A percentile compares a stretch with the other conserved stretches of the same genome.
These are phyloP conservation scores for Monilinia aucupariae DNA, from an alignment of 2,329 filamentous ascomycete genomes.

Conservation along the genomic window DNA sequence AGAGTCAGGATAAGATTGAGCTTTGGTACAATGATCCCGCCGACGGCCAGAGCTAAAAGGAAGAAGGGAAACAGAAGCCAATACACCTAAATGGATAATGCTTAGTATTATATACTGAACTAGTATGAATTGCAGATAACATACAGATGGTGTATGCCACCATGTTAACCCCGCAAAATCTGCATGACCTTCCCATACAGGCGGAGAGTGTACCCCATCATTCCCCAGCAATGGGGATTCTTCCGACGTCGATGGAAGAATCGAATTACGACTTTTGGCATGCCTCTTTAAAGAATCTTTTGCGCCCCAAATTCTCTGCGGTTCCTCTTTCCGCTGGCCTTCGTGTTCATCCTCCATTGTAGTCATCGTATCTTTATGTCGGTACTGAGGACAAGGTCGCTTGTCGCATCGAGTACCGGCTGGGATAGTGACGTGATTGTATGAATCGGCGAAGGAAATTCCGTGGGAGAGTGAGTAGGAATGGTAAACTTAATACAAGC, in stretches of 20 bases:
- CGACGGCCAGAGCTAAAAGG: conserved; percentile 79
- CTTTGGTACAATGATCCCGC: conserved; percentile 78
- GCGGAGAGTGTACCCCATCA: conserved; percentile 14
- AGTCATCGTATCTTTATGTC: conserved; percentile 9
- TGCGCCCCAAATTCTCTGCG: conserved; percentile 26
- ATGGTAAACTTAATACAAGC: too few relatives aligned
- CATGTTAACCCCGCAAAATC: conserved; percentile 59
- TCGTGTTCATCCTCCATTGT: conserved; percentile 6
- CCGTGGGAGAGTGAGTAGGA: background rate
- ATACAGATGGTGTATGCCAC: conserved; percentile 58
- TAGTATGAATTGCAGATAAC: conserved; percentile 28
- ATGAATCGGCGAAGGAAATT: background rate
- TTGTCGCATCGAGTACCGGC: background rate
- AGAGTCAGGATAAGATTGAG: conserved; percentile 80
- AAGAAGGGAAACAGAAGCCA: conserved; percentile 80
- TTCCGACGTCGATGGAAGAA: conserved; percentile 15
- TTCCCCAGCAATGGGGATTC: conserved; percentile 28
- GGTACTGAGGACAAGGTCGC: background rate
- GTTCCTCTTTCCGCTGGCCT: background rate
- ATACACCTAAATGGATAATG: conserved; percentile 54
- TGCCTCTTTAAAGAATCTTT: conserved; percentile 26
- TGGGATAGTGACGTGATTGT: background rate
- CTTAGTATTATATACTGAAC: conserved; percentile 28
- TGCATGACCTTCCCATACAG: conserved; percentile 44
- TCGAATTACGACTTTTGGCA: conserved; percentile 19